Base-by-base conservation (phyloP, 495 filamentous ascomycete species). In the Chaetomium cochliodes region DNA sequence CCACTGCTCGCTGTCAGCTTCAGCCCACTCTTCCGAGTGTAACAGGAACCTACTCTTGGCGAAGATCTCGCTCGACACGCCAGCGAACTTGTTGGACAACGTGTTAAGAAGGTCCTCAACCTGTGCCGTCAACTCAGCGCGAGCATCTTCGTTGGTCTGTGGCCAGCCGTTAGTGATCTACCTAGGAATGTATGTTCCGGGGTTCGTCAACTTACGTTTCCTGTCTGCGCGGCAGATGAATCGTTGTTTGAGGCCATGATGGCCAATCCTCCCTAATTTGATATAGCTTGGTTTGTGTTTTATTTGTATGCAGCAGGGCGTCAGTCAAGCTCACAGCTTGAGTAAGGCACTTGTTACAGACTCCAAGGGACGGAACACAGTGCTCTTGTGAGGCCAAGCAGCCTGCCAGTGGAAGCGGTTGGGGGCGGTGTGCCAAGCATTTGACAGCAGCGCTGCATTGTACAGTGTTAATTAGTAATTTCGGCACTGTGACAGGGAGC, bases 21-120 rank as follows among this genome's bases (percentile, higher is more conserved):
- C 15, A 6, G 1, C 46, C 20, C 1, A 23, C 46, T 2, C 41
- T 39, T 49, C 0, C 15, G 18, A 5, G 1, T 0, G 4, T 15
- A 41, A 62, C 39, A n/a, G 25, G 28, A 80, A 54, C 87, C 53
- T 78, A 96, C 92, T 89, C 75, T 97, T 97, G 44, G 88, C 84
- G 69, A 96, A 92, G 54, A 98, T 87, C 72, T 96, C 92, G 58
- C 84, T 85, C 0, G 89, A 92, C 4, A 96, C 85, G 42, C 82
- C 85, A 26, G 88, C 85, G 72, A 97, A 96, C 74, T 97, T 97
- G 72, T 85, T 86, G 23, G 88, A 88, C 3, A 98, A 79, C 37
- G 90, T 87, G 70, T 92, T 88, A 12, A 98, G 81, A 15, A 97
- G 84, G 20, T 94, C 90, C 70, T 97, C 92, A 3, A 97, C 86